A percentile compares a stretch with the other conserved stretches of the same genome.
Evolutionary conservation across 2,329 filamentous ascomycete genomes (phyloP).

Genomic region (Phyllosticta ampelicida): DNA sequence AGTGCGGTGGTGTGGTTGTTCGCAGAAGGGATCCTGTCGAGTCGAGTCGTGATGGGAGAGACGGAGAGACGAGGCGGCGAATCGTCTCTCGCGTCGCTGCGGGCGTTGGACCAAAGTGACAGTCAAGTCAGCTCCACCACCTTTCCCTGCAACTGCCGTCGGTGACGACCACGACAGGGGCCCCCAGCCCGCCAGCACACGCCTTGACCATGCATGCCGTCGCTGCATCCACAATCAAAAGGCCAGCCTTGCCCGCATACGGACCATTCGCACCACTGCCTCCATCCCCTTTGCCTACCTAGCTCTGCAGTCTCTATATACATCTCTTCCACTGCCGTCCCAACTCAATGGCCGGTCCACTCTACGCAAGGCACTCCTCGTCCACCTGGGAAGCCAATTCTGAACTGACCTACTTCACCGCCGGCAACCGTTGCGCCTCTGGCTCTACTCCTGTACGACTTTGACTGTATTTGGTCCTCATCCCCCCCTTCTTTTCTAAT

Average conservation of each 20-base stretch:
- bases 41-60: not conserved
- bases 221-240: not conserved
- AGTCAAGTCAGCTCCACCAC: not conserved
- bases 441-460: conserved; percentile 23
- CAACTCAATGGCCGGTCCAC: conserved; percentile 10
- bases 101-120: not conserved
- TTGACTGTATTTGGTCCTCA: conserved; percentile 17
- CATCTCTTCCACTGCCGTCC: not conserved
- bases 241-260: not conserved
- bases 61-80: not conserved
- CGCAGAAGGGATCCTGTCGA: not conserved
- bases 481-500: conserved; percentile 21
- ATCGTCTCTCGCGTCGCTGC: not conserved
- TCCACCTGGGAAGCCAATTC: conserved; percentile 26
- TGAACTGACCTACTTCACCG: conserved; percentile 15
- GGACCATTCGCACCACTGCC: not conserved
- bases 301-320: not conserved
- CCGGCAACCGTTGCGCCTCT: conserved; percentile 12
- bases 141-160: not conserved
- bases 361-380: conserved; percentile 22
- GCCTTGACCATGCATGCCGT: not conserved
- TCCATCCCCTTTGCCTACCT: too few species aligned
- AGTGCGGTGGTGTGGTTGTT: not conserved
- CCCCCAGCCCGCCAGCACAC: not conserved
- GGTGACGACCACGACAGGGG: conserved; percentile 16